Base-by-base conservation (phyloP, 2,329 filamentous ascomycete species). In the Neonectria ditissima region DNA sequence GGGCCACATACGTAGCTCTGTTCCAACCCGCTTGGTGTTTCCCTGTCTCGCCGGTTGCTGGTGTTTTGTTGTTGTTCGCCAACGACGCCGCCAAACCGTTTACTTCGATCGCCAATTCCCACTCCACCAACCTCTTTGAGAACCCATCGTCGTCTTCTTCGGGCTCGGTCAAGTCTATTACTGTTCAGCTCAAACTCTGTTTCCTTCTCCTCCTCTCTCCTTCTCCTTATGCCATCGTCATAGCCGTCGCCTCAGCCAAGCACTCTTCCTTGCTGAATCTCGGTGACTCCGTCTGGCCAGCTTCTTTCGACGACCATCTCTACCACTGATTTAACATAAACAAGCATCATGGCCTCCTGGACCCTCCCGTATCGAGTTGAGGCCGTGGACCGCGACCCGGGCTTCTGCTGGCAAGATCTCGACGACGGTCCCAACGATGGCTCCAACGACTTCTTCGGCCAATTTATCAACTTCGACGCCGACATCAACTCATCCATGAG, bases 401-500 rank as follows among this genome's bases (percentile, higher is more conserved):
- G 69, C 68, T 77, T 78, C 69, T 77, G 72, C 67, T 79, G 77
- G 76, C 75, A 75, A 56, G 76, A 78, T 48, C 48, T 73, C 30
- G 76, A 79, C 43, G 72, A 73, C 34, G 68, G 69, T 16, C 67
- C 68, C 22, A 74, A 71, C 32, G 75, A 77, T 51, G 69, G 69
- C 44, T 66, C 73, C 28, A 73, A 65, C 68, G 78, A 80, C 66
- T 72, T 80, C 53, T 79, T 80, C 59, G 74, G 75, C 18, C 76
- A 80, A 68, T 80, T 78, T 60, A 70, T 80, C 66, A 73, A 79
- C 73, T 77, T 79, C 59, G 78, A 78, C 37, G 71, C 62, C 59
- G 73, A 73, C 52, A 68, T 69, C n/a, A 56, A 63, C 22, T 60
- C 71, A 9, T 64, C 71, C 39, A 71, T 67, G 63, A 63, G 65